Base-by-base conservation (phyloP, 2,329 filamentous ascomycete genomes). In the Dothideomycetidae sp. region DNA sequence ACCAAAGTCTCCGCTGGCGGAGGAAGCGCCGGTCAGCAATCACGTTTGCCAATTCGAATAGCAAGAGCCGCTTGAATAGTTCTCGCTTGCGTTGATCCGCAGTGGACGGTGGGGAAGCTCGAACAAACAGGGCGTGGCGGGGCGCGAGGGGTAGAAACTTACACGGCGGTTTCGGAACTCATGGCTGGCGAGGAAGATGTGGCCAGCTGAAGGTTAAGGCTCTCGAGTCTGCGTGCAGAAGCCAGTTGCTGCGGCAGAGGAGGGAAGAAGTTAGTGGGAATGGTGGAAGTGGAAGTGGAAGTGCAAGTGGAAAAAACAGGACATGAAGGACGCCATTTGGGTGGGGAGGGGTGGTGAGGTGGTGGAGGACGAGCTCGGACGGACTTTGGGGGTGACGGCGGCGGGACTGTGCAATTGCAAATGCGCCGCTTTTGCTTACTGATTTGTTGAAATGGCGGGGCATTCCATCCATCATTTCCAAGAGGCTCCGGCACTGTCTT, bases 1-100 rank as follows among this genome's bases (percentile, higher is more conserved):
- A 57, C 65, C 64, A 55, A 66, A 67, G 56, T 68, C 65, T 55
- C 64, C 64, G 55, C 55, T 58, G 59, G 53, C 38, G 35, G 30
- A 26, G 7, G 37, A 41, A 28, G 31, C 29, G 29, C 31, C 36
- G 31, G 46, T 52, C 41, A 52, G 50, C 44, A 39, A 21, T 2
- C 31, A 23, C 23, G 34, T 40, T 21, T 29, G 36, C 36, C 23
- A 19, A 26, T 26, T 26, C 21, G 21, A 26, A n/a, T n/a, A n/a
- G n/a, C n/a, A n/a, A n/a, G n/a, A n/a, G n/a, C n/a, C n/a, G n/a
- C n/a, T n/a, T n/a, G n/a, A n/a, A n/a, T n/a, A n/a, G n/a, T n/a
- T n/a, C n/a, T n/a, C n/a, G n/a, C n/a, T n/a, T n/a, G n/a, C n/a
- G n/a, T n/a, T n/a, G n/a, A n/a, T n/a, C 21, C 21, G 21, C 21